Percentiles rank a stretch among this genome's conserved stretches.
phyloP scores from a whole-genome alignment of 805 yeast species.

The Debaryomyces hansenii region DNA sequence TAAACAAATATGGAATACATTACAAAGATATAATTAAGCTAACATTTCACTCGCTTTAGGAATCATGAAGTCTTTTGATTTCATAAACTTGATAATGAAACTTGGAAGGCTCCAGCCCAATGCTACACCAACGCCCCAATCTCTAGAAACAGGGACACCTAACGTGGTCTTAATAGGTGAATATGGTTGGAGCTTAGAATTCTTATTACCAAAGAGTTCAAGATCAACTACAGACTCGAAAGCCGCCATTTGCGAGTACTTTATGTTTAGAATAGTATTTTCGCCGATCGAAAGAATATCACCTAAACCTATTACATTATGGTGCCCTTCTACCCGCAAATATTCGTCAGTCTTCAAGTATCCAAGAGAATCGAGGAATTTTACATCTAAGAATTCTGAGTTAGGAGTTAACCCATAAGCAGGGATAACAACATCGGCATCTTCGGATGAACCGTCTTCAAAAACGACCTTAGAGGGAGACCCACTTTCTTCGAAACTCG shows the following conservation, averaged over 20 bases:
- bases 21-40: background rate
- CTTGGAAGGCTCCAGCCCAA: slow-evolving; percentile 30
- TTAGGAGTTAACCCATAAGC: slow-evolving; percentile 28
- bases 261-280: slow-evolving; percentile 25
- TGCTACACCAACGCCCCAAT: too few species aligned
- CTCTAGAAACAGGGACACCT: slow-evolving; percentile 35
- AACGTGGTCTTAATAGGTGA: slow-evolving; percentile 9
- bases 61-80: slow-evolving; percentile 28
- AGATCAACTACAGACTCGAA: slow-evolving; percentile 12
- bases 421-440: slow-evolving; percentile 31
- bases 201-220: slow-evolving; percentile 12
- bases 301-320: slow-evolving; percentile 34
- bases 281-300: slow-evolving; percentile 27
- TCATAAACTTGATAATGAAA: slow-evolving; percentile 24
- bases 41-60: slow-evolving; percentile 19
- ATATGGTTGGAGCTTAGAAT: slow-evolving; percentile 11
- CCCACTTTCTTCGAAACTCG: background rate
- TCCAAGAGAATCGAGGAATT: slow-evolving; percentile 24
- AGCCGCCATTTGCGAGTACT: slow-evolving; percentile 17
- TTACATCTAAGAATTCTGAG: slow-evolving; percentile 25
- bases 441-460: slow-evolving; percentile 15
- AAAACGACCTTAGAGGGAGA: slow-evolving; percentile 8
- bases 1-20: too few species aligned
- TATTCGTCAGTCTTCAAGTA: slow-evolving; percentile 27
- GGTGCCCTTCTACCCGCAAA: slow-evolving; percentile 22